phyloP scores from a whole-genome alignment of 257 asterid species.

The Plantago major region DNA sequence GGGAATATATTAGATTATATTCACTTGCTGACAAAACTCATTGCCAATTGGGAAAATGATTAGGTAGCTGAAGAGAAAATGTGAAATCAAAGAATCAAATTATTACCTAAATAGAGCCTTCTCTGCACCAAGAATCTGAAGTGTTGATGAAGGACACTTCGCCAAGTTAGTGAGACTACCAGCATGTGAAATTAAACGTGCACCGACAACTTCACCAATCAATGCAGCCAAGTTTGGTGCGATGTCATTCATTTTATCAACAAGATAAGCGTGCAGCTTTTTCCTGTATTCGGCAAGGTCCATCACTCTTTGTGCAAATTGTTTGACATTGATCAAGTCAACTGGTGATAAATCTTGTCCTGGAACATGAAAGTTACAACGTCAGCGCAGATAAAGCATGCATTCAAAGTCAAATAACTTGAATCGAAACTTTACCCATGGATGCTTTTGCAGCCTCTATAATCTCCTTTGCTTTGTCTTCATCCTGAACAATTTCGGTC shows the following conservation, averaged over 20 bases:
- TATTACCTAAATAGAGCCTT: slow-evolving; percentile 88
- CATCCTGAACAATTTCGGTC: slow-evolving; percentile 80
- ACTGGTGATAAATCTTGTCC: slow-evolving; percentile 91
- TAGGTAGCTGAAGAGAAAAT: background rate
- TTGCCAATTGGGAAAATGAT: slow-evolving; percentile 10
- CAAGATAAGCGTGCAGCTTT: slow-evolving; percentile 78
- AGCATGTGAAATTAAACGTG: slow-evolving; percentile 96
- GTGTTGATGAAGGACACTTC: slow-evolving; percentile 93
- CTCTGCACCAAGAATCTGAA: slow-evolving; percentile 98
- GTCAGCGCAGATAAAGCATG: slow-evolving; percentile 10
- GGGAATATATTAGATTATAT: background rate
- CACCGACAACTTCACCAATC: slow-evolving; percentile 97
- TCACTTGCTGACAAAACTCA: background rate
- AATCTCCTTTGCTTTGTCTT: slow-evolving; percentile 93
- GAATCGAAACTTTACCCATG: slow-evolving; percentile 56
- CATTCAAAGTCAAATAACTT: background rate
- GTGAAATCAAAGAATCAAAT: background rate
- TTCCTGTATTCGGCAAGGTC: slow-evolving; percentile 94
- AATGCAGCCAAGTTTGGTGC: slow-evolving; percentile 96
- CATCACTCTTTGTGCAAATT: slow-evolving; percentile 88
- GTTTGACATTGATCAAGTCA: slow-evolving; percentile 86
- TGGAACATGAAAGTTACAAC: slow-evolving; percentile 23
- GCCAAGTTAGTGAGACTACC: slow-evolving; percentile 98
- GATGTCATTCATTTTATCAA: slow-evolving; percentile 85
- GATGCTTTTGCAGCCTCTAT: slow-evolving; percentile 97